Percentiles rank a stretch among this genome's conserved stretches.
phyloP scores from a whole-genome alignment of 2,329 filamentous ascomycete species.

The Orbilia javanica region DNA sequence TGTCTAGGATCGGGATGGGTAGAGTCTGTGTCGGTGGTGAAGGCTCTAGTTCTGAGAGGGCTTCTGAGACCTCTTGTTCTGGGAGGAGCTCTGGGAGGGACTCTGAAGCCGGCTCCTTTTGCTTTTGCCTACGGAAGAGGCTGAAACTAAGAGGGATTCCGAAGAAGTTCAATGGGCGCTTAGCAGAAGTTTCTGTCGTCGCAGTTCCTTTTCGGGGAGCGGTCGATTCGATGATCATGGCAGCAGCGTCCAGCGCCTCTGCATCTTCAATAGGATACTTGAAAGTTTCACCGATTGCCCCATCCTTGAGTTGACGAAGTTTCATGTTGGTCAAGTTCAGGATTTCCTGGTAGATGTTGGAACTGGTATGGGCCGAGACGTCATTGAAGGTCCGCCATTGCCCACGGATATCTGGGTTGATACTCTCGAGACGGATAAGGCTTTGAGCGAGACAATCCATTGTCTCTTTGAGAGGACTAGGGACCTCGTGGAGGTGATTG shows the following conservation, averaged over 20 bases:
- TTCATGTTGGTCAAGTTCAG: slow-evolving; percentile 39
- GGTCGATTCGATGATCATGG: slow-evolving; percentile 1
- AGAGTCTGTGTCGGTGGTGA: background rate
- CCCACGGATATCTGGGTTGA: slow-evolving; percentile 3
- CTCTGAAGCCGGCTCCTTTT: background rate
- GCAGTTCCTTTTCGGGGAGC: background rate
- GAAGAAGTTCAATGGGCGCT: background rate
- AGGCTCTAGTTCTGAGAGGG: too few relatives aligned
- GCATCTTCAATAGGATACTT: background rate
- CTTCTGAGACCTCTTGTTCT: background rate
- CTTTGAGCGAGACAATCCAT: slow-evolving; percentile 15
- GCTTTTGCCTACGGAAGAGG: background rate
- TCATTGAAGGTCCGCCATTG: background rate
- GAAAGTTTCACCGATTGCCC: slow-evolving; percentile 22
- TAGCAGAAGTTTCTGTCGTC: too few relatives aligned
- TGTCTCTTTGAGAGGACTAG: background rate
- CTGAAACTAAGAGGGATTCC: background rate
- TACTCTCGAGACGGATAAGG: slow-evolving; percentile 1
- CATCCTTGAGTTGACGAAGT: slow-evolving; percentile 37
- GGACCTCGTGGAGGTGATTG: background rate
- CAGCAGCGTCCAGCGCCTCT: background rate
- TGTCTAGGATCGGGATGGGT: background rate
- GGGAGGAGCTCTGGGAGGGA: too few relatives aligned
- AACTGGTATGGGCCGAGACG: background rate
- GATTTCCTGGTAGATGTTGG: slow-evolving; percentile 1